These are phyloP conservation scores for Jasminum sambac DNA, from an alignment of 257 asterid species.

Conservation along the genomic window DNA sequence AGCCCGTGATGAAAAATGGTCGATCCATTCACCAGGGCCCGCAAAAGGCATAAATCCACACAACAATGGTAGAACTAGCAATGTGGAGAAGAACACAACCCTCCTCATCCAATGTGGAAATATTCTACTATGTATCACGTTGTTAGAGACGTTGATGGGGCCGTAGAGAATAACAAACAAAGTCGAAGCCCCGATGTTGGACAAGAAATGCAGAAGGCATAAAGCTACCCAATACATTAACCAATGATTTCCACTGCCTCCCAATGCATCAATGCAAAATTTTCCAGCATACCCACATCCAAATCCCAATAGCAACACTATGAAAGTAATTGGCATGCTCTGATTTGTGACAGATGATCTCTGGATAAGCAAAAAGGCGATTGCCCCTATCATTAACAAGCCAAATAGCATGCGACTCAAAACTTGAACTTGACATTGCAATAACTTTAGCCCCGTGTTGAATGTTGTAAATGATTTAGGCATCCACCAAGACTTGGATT, in stretches of 20 bases:
- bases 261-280: slow-evolving; percentile 76
- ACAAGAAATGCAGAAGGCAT: slow-evolving; percentile 66
- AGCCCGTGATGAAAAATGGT: slow-evolving; percentile 50
- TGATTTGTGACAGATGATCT: slow-evolving; percentile 67
- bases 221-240: slow-evolving; percentile 62
- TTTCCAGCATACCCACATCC: slow-evolving; percentile 73
- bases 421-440: slow-evolving; percentile 70
- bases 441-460: slow-evolving; percentile 60
- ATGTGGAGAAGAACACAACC: slow-evolving; percentile 33
- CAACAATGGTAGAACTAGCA: slow-evolving; percentile 59
- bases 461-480: slow-evolving; percentile 61
- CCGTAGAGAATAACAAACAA: slow-evolving; percentile 61
- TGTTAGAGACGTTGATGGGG: slow-evolving; percentile 49
- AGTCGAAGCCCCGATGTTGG: slow-evolving; percentile 49
- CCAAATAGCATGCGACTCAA: slow-evolving; percentile 74
- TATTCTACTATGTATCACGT: not conserved
- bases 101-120: slow-evolving; percentile 68
- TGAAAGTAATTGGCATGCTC: slow-evolving; percentile 82
- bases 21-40: slow-evolving; percentile 62
- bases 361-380: slow-evolving; percentile 58
- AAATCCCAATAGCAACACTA: slow-evolving; percentile 60
- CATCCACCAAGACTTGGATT: slow-evolving; percentile 74
- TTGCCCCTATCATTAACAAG: slow-evolving; percentile 49
- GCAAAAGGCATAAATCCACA: slow-evolving; percentile 95
- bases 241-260: slow-evolving; percentile 80